Percentiles rank a stretch among this genome's conserved stretches.
Evolutionary conservation across 306 rosid species (phyloP).

Genomic region (Carpinus fangiana): DNA sequence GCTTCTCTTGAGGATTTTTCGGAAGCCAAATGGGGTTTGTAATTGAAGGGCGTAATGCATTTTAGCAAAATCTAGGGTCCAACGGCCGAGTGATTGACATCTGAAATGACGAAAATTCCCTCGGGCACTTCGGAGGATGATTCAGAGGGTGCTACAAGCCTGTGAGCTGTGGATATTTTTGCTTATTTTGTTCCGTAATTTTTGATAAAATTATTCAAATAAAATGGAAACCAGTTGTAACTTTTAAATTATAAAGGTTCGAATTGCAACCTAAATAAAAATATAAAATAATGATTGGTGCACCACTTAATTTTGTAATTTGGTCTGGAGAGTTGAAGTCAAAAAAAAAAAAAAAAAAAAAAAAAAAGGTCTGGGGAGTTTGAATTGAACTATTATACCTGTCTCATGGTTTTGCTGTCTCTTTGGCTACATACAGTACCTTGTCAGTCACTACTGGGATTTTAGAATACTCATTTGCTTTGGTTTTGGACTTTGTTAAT

Average conservation of each 20-base stretch:
- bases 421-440: background rate
- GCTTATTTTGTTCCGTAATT: no score
- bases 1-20: background rate
- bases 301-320: background rate
- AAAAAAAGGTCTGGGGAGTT: background rate
- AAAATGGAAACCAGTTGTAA: background rate
- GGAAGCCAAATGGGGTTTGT: background rate
- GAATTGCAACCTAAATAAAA: background rate
- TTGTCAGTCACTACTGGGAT: background rate
- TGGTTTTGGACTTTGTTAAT: background rate
- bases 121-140: background rate
- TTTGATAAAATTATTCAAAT: background rate
- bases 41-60: background rate
- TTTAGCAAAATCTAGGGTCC: conserved; percentile 6
- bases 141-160: background rate
- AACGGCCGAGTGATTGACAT: background rate
- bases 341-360: no score
- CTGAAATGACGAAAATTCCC: conserved; percentile 18
- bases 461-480: background rate
- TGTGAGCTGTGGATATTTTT: no score
- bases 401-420: background rate
- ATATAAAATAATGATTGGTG: background rate
- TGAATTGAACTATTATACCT: background rate
- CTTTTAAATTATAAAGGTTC: no score
- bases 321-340: background rate